Base-by-base conservation (phyloP, 1,139 yeast genomes). In the Taphrina deformans region DNA sequence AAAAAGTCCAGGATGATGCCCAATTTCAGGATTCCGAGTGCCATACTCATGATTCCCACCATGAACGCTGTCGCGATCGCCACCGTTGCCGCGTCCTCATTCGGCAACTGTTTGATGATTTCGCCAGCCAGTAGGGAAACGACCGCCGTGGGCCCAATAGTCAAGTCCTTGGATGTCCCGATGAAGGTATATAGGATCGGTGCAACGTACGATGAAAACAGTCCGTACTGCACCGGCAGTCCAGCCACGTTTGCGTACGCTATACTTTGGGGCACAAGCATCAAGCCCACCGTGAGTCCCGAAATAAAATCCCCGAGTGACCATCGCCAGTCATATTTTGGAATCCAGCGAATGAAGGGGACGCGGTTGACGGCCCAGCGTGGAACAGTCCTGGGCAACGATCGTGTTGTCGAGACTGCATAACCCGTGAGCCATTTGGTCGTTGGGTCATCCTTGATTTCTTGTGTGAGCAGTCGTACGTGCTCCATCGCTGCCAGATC, bases 141-240 rank as follows among this genome's bases (percentile, higher is more conserved):
- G 68, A 92, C 97, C 1, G 98, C 98, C 48, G 92, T 97, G 6
- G 98, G 97, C 35, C 97, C 98, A 72, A 92, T 91, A 68, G 96
- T 88, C 53, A 92, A 96, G 80, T 92, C 98, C 77, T 91, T 92
- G 21, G 96, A 89, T 18, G 97, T 92, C 16, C 97, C 98, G 75
- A 92, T 92, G 72, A 92, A 83, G 53, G 96, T 87, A 75, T 92
- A 92, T 65, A 88, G 84, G 74, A 90, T 83, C 24, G 92, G 96
- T 73, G 97, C 98, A 55, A 92, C 88, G 73, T 92, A 92, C 0
- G 96, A 88, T 29, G 97, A 89, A 77, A 92, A 92, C 62, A 92
- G 82, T 61, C 98, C 98, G 71, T 86, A 91, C 75, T 91, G 88
- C 4, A 96, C 85, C 5, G 85, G 81, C 68, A 92, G 81, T 1